Conservation (phyloP, 202 grass and related monocot species). For the Saccharum hybrid region DNA sequence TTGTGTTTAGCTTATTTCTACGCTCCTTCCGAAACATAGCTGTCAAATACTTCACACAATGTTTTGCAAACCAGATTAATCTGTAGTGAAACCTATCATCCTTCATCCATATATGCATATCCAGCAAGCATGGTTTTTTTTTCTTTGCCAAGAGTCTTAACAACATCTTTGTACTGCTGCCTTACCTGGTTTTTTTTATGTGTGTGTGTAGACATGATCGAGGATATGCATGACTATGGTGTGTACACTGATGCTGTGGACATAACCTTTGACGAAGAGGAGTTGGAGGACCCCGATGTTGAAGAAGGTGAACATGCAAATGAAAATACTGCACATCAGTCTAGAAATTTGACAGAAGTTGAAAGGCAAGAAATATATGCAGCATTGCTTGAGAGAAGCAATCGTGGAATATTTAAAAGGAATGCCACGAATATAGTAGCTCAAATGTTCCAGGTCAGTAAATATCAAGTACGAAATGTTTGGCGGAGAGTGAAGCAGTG, state of each 20-base stretch:
- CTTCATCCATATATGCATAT: too few species aligned
- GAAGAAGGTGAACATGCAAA: neutral
- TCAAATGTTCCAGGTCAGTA: neutral
- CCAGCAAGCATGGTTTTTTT: too few species aligned
- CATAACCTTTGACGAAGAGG: neutral
- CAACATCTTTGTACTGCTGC: too few species aligned
- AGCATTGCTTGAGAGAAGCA: neutral
- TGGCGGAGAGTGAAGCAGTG: neutral
- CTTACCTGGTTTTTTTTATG: neutral
- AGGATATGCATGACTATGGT: neutral
- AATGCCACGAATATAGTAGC: neutral
- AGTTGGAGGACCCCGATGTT: neutral
- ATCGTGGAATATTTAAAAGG: neutral
- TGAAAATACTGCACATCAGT: neutral
- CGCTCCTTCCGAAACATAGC: too few species aligned
- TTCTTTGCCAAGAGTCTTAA: too few species aligned
- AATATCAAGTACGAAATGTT: neutral
- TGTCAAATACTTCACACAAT: too few species aligned
- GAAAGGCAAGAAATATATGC: neutral
- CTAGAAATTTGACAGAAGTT: neutral
- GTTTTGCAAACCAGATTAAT: too few species aligned
- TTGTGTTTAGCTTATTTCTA: too few species aligned
- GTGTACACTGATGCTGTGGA: neutral
- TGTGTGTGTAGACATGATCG: neutral
- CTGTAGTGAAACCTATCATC: too few species aligned